Evolutionary conservation across 2,329 filamentous ascomycete species (phyloP), one percentile per base, ranked within the genome.

Genomic region (Nakataea oryzae): DNA sequence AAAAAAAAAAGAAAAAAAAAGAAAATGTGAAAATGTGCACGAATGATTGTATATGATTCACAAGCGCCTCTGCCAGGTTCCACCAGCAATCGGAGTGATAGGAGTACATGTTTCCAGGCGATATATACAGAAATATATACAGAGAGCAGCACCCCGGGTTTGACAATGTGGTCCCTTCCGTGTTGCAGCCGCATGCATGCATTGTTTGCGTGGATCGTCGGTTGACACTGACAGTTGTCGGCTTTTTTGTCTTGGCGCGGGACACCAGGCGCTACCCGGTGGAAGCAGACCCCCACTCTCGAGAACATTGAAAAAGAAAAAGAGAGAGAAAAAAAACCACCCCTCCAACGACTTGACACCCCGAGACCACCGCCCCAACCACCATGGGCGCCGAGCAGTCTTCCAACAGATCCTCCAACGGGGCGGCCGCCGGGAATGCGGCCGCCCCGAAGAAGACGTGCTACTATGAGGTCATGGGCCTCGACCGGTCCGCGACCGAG

Each of bases 381-480:
- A 65, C 54, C 54, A 82, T 86, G 83, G 83, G 83, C 60, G 81
- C 79, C 56, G 78, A 83, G 63, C 83, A 85, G 71, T 86, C 83
- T 24, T 77, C 80, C 8, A 69, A 69, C 59, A 72, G 72, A 62
- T 69, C 70, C 29, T 66, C 71, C 63, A 67, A 70, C 34, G 65
- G 59, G 30, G 64, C 62, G 50, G 61, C 69, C n/a, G 62, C 67
- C 29, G 5, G 21, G 41, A 50, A 50, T n/a, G 66, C 71, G 61
- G 64, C 67, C 47, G 61, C 67, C 9, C 64, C 69, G 59, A 70
- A 74, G 59, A 93, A 90, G 75, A 89, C 84, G 47, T 91, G 88
- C 73, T 93, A 93, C 74, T 97, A 97, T 75, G 89, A 95, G 68
- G 80, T 97, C 47, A 82, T 97, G 6, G 86, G 82, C 7, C 78